A percentile compares a stretch with the other conserved stretches of the same genome.
These are phyloP conservation scores for Neostapfia colusana DNA, from an alignment of 176 grass and related monocot species.

Conservation along the genomic window DNA sequence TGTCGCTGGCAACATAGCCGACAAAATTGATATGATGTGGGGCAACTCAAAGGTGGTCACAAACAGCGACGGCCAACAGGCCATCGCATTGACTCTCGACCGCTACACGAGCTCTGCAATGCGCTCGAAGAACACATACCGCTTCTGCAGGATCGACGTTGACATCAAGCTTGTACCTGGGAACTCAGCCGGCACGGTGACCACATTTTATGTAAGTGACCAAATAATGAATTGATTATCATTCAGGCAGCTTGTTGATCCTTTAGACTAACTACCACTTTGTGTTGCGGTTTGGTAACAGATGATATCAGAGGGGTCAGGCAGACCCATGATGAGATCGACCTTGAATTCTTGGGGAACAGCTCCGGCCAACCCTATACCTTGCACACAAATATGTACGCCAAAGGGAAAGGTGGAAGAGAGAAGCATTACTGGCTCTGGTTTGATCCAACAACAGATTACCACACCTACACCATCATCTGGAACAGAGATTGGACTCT, in stretches of 20 bases:
- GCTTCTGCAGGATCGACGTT: slow-evolving; percentile 58
- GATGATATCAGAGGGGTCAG: slow-evolving; percentile 41
- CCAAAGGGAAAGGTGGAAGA: slow-evolving; percentile 52
- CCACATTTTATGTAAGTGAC: slow-evolving; percentile 67
- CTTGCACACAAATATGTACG: slow-evolving; percentile 79
- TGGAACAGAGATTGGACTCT: slow-evolving; percentile 50
- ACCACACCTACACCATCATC: slow-evolving; percentile 73
- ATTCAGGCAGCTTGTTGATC: background rate
- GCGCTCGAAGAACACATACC: slow-evolving; percentile 52
- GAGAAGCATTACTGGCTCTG: slow-evolving; percentile 67
- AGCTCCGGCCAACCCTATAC: slow-evolving; percentile 54
- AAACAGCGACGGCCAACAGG: slow-evolving; percentile 30
- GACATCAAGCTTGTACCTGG: slow-evolving; percentile 57
- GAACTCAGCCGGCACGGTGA: slow-evolving; percentile 72
- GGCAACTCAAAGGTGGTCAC: slow-evolving; percentile 26
- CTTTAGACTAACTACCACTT: slow-evolving; percentile 42
- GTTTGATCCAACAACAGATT: slow-evolving; percentile 74
- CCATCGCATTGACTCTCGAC: slow-evolving; percentile 48
- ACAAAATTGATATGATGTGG: slow-evolving; percentile 47
- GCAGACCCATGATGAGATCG: slow-evolving; percentile 64
- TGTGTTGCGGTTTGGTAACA: slow-evolving; percentile 21
- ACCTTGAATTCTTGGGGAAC: slow-evolving; percentile 78
- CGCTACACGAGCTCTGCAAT: slow-evolving; percentile 35
- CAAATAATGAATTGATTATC: background rate
- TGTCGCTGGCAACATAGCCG: slow-evolving; percentile 29